Conservation (phyloP, 2,329 filamentous ascomycete species). For the Aspergillus novofumigatus region DNA sequence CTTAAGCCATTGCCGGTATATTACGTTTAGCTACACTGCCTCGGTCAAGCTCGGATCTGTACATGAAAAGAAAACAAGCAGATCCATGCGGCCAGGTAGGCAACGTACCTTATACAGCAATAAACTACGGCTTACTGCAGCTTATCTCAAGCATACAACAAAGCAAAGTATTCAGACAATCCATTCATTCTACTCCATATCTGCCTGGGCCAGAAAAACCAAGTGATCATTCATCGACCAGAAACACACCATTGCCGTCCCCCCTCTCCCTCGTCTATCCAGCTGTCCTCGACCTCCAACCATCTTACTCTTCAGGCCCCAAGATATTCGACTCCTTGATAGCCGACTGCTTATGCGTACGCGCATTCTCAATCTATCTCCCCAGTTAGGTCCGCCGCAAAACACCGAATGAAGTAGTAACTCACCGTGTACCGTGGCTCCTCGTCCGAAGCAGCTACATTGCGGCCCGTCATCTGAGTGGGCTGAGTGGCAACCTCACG, state of each 20-base stretch:
- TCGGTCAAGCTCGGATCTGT: background rate
- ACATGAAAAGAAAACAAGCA: background rate
- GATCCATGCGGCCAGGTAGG: background rate
- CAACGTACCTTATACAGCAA: too few species aligned
- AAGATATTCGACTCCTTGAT: conserved; percentile 30
- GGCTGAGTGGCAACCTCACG: conserved; percentile 32
- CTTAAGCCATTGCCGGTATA: too few species aligned
- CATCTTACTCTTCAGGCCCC: conserved; percentile 19
- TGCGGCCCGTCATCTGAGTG: conserved; percentile 30
- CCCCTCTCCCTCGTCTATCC: background rate
- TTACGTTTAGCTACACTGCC: background rate
- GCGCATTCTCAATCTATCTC: conserved; percentile 23
- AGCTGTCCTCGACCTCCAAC: background rate
- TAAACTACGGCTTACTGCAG: background rate
- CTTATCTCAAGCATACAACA: background rate
- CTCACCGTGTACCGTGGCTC: conserved; percentile 38
- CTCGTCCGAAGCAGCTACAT: conserved; percentile 31
- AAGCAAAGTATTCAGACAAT: background rate
- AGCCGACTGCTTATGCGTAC: conserved; percentile 24
- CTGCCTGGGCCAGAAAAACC: background rate
- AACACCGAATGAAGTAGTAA: background rate
- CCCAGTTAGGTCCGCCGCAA: conserved; percentile 2
- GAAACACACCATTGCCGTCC: background rate
- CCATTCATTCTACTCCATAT: background rate
- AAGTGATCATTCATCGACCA: background rate